Evolutionary conservation across 2,329 filamentous ascomycete genomes (phyloP), one percentile per base, ranked within the genome.

Genomic region (Dothidotthia symphoricarpi): DNA sequence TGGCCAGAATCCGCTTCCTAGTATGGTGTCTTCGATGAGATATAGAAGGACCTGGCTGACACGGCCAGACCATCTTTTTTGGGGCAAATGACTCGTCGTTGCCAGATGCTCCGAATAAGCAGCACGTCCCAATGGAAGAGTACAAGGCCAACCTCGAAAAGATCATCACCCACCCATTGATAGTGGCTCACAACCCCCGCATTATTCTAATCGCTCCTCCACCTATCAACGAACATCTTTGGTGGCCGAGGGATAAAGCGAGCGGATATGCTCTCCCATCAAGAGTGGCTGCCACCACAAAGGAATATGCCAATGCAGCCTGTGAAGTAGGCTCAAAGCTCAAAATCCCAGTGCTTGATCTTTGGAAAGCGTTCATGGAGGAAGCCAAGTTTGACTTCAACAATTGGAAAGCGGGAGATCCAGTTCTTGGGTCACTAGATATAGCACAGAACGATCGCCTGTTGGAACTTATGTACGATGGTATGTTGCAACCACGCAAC

Each of bases 71-170:
- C 26, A 69, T 95, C 41, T 83, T 95, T 50, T 82, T 96, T 43
- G 93, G 93, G 13, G 88, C 93, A 53, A 97, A 98, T 62, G 93
- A 97, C 67, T 84, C 91, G 3, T 82, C 82, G 37, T 66, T 94
- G 3, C 77, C 81, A 3, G 70, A 78, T 25, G 73, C 76, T 4
- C 73, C 74, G 3, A 81, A 80, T 34, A 72, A 74, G 8, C 93
- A 97, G 67, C 82, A 91, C 63, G 78, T 97, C 6, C 80, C 87
- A 1, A 67, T 95, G n/a, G 76, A 83, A 1, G 69, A 81, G 43
- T 97, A 88, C 72, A 81, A 79, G 61, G 68, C 76, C 38, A 94
- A 95, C 59, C 69, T 95, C 31, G 74, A 67, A 47, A 73, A 71
- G 16, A 88, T 97, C 52, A 70, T 94, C 55, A 80, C 74, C 3